Percentiles rank a stretch among this genome's conserved stretches.
Evolutionary conservation across 2,329 filamentous ascomycete species (phyloP).

Genomic region (Cercospora zeae-maydis): DNA sequence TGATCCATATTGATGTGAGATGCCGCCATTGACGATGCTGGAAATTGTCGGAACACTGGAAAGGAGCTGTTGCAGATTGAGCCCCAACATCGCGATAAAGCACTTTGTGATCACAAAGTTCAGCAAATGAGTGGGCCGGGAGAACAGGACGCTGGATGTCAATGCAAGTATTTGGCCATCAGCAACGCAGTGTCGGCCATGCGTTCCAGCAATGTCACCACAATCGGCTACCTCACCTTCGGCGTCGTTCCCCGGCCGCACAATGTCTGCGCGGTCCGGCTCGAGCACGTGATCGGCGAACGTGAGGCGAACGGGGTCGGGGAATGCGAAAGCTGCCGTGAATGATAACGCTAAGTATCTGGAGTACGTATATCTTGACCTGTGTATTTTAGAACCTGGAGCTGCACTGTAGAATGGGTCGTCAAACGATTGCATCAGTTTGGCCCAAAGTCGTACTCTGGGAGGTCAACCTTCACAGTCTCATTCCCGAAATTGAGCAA

Average conservation of each 20-base stretch:
- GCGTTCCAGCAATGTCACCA: background rate
- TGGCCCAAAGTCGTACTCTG: constrained; percentile 1
- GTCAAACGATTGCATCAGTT: background rate
- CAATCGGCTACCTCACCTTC: background rate
- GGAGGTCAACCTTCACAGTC: constrained; percentile 1
- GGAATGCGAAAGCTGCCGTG: background rate
- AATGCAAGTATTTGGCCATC: background rate
- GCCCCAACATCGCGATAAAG: background rate
- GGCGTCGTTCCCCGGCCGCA: background rate
- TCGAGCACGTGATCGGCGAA: background rate
- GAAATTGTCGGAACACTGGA: background rate
- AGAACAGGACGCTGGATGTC: background rate
- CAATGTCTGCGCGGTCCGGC: background rate
- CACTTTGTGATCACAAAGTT: background rate
- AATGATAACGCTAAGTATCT: background rate
- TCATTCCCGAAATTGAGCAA: constrained; percentile 9
- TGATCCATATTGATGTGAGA: background rate
- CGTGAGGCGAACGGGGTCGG: background rate
- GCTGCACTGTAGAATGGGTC: background rate
- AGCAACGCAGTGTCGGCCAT: background rate
- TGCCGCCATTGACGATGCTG: background rate
- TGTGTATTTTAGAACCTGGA: background rate
- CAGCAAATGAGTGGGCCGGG: background rate
- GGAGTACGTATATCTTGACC: background rate
- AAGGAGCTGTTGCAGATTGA: constrained; percentile 1